A percentile compares a stretch with the other conserved stretches of the same genome.
These are phyloP conservation scores for Batkoa obscura DNA, from an alignment of 371 early-diverging fungal genomes.

Conservation along the genomic window DNA sequence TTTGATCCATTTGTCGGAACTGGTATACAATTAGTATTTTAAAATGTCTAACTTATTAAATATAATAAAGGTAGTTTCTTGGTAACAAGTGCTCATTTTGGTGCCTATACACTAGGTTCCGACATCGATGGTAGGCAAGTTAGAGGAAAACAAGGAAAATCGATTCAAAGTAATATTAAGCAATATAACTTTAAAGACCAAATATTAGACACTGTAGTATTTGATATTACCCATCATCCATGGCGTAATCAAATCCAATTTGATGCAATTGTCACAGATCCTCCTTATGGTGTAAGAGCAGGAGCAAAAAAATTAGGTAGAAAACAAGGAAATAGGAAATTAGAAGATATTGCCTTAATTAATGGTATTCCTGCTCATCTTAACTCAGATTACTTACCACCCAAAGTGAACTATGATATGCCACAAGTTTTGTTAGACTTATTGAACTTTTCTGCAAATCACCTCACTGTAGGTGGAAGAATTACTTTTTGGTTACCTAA, in stretches of 20 bases:
- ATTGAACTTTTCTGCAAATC: conserved; percentile 58
- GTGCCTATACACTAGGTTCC: conserved; percentile 76
- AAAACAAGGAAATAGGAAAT: conserved; percentile 32
- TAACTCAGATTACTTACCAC: conserved; percentile 49
- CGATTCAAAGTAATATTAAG: conserved; percentile 49
- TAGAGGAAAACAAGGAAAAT: conserved; percentile 55
- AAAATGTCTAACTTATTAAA: too few relatives aligned
- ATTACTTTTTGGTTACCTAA: conserved; percentile 94
- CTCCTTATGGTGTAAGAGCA: conserved; percentile 97
- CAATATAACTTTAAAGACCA: conserved; percentile 58
- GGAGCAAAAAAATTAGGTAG: conserved; percentile 85
- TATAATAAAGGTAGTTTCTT: conserved; percentile 41
- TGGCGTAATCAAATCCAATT: conserved; percentile 56
- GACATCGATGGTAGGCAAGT: conserved; percentile 97
- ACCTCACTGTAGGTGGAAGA: conserved; percentile 67
- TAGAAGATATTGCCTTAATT: conserved; percentile 23
- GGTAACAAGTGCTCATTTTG: conserved; percentile 81
- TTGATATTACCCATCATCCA: conserved; percentile 78
- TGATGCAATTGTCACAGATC: conserved; percentile 69
- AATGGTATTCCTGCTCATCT: conserved; percentile 43
- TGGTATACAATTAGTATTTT: conserved; percentile 15
- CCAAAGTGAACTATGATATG: conserved; percentile 86
- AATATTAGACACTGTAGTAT: conserved; percentile 64
- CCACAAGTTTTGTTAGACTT: conserved; percentile 71
- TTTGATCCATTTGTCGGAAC: conserved; percentile 99